A percentile compares a stretch with the other conserved stretches of the same genome.
Evolutionary conservation across 768 basidiomycete species (phyloP).

Genomic region (Pleurotus tuoliensis): DNA sequence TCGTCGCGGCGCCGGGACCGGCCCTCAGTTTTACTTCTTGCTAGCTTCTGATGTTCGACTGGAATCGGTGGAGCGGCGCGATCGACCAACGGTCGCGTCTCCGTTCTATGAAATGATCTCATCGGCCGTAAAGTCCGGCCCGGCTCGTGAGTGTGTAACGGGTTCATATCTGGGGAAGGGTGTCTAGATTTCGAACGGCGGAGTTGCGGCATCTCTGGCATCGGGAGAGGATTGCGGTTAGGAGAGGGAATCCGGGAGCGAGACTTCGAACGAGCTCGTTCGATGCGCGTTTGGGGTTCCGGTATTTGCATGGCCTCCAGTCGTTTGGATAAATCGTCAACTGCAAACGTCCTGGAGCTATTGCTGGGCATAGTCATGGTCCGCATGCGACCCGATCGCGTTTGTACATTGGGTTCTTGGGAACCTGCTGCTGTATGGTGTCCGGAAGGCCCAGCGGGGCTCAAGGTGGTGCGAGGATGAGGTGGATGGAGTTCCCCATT

Average conservation of each 20-base stretch:
- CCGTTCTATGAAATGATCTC: conserved; percentile 61
- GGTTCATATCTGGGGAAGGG: neutral
- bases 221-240: neutral
- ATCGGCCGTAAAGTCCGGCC: conserved; percentile 35
- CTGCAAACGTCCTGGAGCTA: conserved; percentile 37
- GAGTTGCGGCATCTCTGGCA: conserved; percentile 8
- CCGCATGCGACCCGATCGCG: conserved; percentile 34
- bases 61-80: conserved; percentile 25
- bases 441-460: neutral
- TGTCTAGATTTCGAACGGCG: conserved; percentile 7
- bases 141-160: neutral
- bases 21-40: conserved; percentile 32
- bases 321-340: conserved; percentile 58
- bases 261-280: conserved; percentile 1
- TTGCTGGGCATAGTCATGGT: conserved; percentile 42
- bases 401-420: conserved; percentile 34
- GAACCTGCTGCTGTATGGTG: conserved; percentile 24
- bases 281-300: conserved; percentile 16
- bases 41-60: conserved; percentile 25
- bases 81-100: conserved; percentile 30
- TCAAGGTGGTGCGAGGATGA: conserved; percentile 13
- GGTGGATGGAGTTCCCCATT: conserved; percentile 10
- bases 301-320: conserved; percentile 47
- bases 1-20: conserved; percentile 20
- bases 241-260: conserved; percentile 1